Percentiles rank a stretch among this genome's conserved stretches.
These are phyloP conservation scores for Leccinum rimulosum DNA, from an alignment of 768 basidiomycete genomes.

Conservation along the genomic window DNA sequence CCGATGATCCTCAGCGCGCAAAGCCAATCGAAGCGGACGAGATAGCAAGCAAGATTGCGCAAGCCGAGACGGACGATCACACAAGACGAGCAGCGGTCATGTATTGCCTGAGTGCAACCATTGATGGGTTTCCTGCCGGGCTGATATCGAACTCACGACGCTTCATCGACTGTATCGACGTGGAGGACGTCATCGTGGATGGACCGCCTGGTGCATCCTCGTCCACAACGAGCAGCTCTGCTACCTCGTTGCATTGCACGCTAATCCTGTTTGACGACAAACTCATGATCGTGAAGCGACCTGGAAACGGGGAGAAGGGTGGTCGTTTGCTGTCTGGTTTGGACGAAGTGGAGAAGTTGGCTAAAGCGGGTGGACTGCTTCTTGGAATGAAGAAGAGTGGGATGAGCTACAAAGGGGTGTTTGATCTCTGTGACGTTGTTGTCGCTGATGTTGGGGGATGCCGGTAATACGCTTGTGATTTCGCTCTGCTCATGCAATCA, in stretches of 20 bases:
- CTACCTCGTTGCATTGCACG: conserved; percentile 71
- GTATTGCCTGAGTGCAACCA: conserved; percentile 77
- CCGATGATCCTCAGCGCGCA: conserved; percentile 70
- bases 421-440: conserved; percentile 82
- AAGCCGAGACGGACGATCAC: conserved; percentile 88
- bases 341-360: conserved; percentile 73
- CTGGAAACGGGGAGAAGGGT: conserved; percentile 68
- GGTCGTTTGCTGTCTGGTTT: conserved; percentile 72
- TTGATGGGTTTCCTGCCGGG: conserved; percentile 88
- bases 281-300: conserved; percentile 87
- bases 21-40: conserved; percentile 84
- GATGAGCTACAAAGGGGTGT: conserved; percentile 79
- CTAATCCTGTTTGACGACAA: conserved; percentile 95
- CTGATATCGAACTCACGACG: conserved; percentile 86
- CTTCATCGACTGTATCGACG: conserved; percentile 91
- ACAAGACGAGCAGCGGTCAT: conserved; percentile 88
- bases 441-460: conserved; percentile 82
- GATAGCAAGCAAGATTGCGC: conserved; percentile 86
- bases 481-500: neutral
- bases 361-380: conserved; percentile 60
- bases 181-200: conserved; percentile 73
- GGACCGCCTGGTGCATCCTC: conserved; percentile 40
- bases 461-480: conserved; percentile 51
- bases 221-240: conserved; percentile 38
- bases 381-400: conserved; percentile 72